Base-by-base conservation (phyloP, 495 filamentous ascomycete species). In the Aspergillus hancockii region DNA sequence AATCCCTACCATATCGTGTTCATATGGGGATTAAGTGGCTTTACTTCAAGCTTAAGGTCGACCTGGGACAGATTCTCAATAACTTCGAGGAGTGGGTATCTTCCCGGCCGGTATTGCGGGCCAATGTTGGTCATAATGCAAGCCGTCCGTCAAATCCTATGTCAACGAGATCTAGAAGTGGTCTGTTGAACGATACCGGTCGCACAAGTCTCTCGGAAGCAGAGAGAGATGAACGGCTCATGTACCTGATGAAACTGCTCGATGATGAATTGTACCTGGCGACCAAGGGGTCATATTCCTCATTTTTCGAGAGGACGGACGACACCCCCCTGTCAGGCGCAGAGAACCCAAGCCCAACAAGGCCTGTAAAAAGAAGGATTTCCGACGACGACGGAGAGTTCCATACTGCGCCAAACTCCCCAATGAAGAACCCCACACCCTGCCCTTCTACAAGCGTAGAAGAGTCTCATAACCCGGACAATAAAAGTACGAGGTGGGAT, bases 331-430 rank as follows among this genome's bases (percentile, higher is more conserved):
- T 6, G 41, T 23, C 10, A 51, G 45, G 40, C 40, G 23, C 12
- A 16, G n/a, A 12, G n/a, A 23, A 47, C 19, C 43, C 8, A 47
- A 22, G 21, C 43, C 21, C 43, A 23, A 32, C 45, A 21, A 45
- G 43, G 22, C 56, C 64, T 13, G 49, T 61, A n/a, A 75, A 73
- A 59, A 73, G 64, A 40, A 55, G 60, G 25, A 45, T 66, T 1
- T 71, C 67, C 13, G 59, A 61, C 19, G 64, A 67, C 14, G 71
- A 74, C 22, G 71, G 71, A 23, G 68, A 71, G n/a, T 79, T 72
- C 52, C 66, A 73, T 12, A 78, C 75, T 0, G 74, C 76, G 25
- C 74, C 76, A 16, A 76, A 63, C 49, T 79, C 76, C 8, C 76
- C 75, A 1, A 59, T 58, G 0, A 72, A 71, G 58, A 30, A 40